Base-by-base conservation (phyloP, 768 basidiomycete genomes). In the Chlorophyllum brunneum region DNA sequence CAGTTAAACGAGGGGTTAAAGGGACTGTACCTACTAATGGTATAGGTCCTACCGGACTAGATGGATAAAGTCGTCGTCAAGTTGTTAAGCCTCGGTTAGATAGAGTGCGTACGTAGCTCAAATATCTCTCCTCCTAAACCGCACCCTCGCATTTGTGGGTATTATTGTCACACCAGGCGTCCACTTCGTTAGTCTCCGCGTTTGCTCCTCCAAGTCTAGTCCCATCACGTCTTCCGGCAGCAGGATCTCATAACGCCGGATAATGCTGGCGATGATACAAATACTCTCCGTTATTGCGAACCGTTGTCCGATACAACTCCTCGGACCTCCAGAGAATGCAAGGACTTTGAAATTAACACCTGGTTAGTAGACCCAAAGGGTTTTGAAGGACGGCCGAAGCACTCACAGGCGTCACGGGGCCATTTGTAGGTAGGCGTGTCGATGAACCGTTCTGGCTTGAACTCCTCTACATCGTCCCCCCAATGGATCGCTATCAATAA, bases 361-460 rank as follows among this genome's bases (percentile, higher is more conserved):
- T 2, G 13, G 16, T 31, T 11, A 0, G 18, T 13, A 4, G 7
- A 18, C 13, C 5, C n/a, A 36, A 9, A 38, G 36, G n/a, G 26
- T 37, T 44, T 37, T 37, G 34, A 16, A 11, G 31, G 16, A 45
- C 38, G 23, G 2, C 51, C 3, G 2, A 18, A 24, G 30, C 9
- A 44, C 76, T 39, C 51, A 76, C 77, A 78, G 11, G 75, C 78
- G 49, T 78, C 68, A 20, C 79, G 71, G 11, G 77, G 79, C 78
- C 78, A 81, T 26, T 68, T 67, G 49, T 80, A 79, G 1, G 68
- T 63, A 4, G 69, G 69, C 0, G 75, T 78, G 46, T 80, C 78
- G 23, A 81, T 66, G 59, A 80, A 81, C 0, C 75, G 70, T 39
- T 76, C 74, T 0, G 78, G 78, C 40, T 63, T 77, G 66, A 78